Conservation (phyloP, 1,284 basidiomycete species). For the Earliella scabrosa region DNA sequence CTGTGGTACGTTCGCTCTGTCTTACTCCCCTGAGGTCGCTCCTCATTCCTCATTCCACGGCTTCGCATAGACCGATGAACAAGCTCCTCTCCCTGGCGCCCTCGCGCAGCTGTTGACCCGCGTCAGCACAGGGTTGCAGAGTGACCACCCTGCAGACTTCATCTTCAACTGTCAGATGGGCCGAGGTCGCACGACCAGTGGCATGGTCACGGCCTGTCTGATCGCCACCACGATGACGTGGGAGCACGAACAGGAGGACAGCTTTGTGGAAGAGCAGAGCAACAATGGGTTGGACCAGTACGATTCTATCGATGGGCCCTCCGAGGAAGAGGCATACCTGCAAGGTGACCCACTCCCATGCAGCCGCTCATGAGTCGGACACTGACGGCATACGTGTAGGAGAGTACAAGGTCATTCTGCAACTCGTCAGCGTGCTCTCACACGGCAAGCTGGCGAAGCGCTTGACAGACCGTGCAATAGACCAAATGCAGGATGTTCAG, state of each 20-base stretch:
- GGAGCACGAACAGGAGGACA: conserved; percentile 46
- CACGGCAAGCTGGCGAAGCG: conserved; percentile 94
- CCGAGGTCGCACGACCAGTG: conserved; percentile 85
- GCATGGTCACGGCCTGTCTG: conserved; percentile 90
- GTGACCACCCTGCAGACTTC: conserved; percentile 75
- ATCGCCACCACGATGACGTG: conserved; percentile 81
- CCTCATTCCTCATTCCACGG: conserved; percentile 14
- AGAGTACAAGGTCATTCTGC: conserved; percentile 96
- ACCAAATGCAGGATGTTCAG: conserved; percentile 93
- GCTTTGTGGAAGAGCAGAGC: conserved; percentile 28
- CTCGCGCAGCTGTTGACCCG: conserved; percentile 80
- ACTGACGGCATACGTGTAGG: conserved; percentile 50
- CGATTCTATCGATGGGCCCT: conserved; percentile 76
- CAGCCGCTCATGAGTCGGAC: neutral
- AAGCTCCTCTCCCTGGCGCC: conserved; percentile 89
- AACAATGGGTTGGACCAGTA: conserved; percentile 50
- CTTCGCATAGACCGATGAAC: conserved; percentile 91
- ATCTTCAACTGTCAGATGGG: conserved; percentile 91
- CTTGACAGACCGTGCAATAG: conserved; percentile 87
- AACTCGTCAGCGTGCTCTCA: conserved; percentile 89
- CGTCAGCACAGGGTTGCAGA: conserved; percentile 56
- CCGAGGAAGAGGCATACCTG: conserved; percentile 86
- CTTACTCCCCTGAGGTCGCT: neutral
- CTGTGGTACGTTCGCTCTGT: conserved; percentile 65
- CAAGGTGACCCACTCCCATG: conserved; percentile 59